Base-by-base conservation (phyloP, 352 stramenopile species). In the Pythium brachiatum region DNA sequence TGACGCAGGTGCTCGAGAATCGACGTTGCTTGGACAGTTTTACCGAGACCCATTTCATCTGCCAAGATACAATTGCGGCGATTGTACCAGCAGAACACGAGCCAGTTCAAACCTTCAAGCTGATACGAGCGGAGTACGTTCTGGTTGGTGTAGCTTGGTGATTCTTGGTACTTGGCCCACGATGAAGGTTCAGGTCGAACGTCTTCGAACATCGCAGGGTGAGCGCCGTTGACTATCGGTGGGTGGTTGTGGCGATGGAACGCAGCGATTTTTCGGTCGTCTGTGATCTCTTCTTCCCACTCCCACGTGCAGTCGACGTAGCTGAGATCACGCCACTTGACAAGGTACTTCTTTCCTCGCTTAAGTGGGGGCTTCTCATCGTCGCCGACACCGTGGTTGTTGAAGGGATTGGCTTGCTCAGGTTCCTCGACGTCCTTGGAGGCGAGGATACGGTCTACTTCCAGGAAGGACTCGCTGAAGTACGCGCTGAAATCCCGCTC, bases 31-130 rank as follows among this genome's bases (percentile, higher is more conserved):
- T 97, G 91, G 29, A 96, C 83, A 9, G 91, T 97, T 64, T 97
- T 97, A 55, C 91, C 91, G 23, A 97, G 75, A 56, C 87, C 87
- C 87, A 95, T 95, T 68, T 95, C 87, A 70, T 95, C 87, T 2
- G 87, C 87, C 6, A 95, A 68, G 64, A 95, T 95, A 34, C 89
- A 99, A 63, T 95, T 98, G 20, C 97, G 92, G 8, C 89, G 86
- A 66, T 99, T 99, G 70, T 98, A 97, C 90, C 95, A 99, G 63
- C 98, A 98, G 73, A 98, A 98, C 9, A 98, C 83, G 50, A 99
- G 75, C 98, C 98, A 99, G 39, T 97, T 97, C 25, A 99, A 85
- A 29, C 97, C 98, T 90, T 99, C 98, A 18, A 98, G 85, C 78
- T 99, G 98, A 69, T 99, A 99, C 26, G 97, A 96, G 21, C 97